Evolutionary conservation across 768 basidiomycete species (phyloP), one percentile per base, ranked within the genome.

Genomic region (Rhodotorula taiwanensis): DNA sequence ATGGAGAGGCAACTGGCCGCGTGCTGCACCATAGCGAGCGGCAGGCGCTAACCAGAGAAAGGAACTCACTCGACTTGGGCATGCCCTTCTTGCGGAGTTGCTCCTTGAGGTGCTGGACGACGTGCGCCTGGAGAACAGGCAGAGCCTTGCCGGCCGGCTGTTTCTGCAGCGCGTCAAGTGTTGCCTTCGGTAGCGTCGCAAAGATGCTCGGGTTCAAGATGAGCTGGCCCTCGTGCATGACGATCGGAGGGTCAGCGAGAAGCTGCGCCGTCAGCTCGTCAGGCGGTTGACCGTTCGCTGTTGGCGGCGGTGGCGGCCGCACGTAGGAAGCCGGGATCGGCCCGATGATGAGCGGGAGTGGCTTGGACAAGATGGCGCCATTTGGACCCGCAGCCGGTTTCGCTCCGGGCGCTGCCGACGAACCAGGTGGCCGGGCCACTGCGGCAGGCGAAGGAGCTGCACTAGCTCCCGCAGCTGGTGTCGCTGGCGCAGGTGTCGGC

Each of bases 141-240:
- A 94, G 76, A 10, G 91, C 89, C 68, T 86, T 84, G 73, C 86
- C 83, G 1, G 89, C 87, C 4, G 89, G 89, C 75, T 91, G 82
- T 55, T 81, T 81, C 75, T 91, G 87, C 31, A 93, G 77, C 49
- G 86, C 85, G 60, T 80, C 81, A 48, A 94, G 77, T 75, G 86
- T 86, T 64, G 86, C 84, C 48, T 80, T 78, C 6, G 86, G 83
- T 18, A 94, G 80, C 58, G 84, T 84, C 14, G 85, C 81, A 23
- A 95, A 95, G 39, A 94, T 86, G 27, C 81, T 80, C 4, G 92
- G 92, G 71, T 89, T 87, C 42, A 95, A 82, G 59, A 90, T 83
- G 27, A 95, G 81, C 34, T 82, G 86, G 56, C 88, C 85, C 68
- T 90, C 85, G 66, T 93, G 89, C 18, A 93, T 77, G 28, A 89